phyloP scores from a whole-genome alignment of 352 stramenopile genomes.

The Detonula confervacea region DNA sequence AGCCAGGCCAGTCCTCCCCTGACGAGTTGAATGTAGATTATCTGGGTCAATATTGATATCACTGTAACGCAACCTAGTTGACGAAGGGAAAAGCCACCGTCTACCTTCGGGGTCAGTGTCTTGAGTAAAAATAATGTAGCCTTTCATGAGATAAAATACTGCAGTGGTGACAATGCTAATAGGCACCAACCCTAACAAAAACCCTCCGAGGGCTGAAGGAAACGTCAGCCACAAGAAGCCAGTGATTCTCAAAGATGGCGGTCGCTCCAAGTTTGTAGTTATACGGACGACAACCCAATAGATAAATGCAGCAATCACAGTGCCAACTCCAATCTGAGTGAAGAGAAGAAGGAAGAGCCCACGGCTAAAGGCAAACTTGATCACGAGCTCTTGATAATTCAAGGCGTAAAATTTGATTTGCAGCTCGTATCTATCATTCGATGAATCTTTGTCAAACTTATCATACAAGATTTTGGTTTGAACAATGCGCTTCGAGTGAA shows the following conservation, averaged over 20 bases:
- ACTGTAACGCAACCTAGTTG: slow-evolving; percentile 89
- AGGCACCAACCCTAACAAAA: slow-evolving; percentile 89
- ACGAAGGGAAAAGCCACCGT: slow-evolving; percentile 84
- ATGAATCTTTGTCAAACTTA: slow-evolving; percentile 91
- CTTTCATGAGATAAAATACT: slow-evolving; percentile 59
- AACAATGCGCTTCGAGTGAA: slow-evolving; percentile 92
- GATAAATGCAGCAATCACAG: slow-evolving; percentile 86
- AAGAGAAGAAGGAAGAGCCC: slow-evolving; percentile 95
- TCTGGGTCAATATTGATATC: slow-evolving; percentile 88
- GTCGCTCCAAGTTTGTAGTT: slow-evolving; percentile 91
- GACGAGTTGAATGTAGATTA: slow-evolving; percentile 58
- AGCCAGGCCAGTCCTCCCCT: slow-evolving; percentile 91
- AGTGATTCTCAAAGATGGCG: slow-evolving; percentile 91
- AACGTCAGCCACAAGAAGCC: slow-evolving; percentile 91
- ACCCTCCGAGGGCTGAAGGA: slow-evolving; percentile 88
- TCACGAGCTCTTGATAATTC: slow-evolving; percentile 94
- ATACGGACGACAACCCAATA: slow-evolving; percentile 92
- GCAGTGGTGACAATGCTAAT: slow-evolving; percentile 75
- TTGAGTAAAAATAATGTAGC: slow-evolving; percentile 74
- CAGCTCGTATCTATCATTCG: slow-evolving; percentile 90
- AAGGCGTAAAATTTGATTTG: slow-evolving; percentile 91
- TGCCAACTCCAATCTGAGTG: slow-evolving; percentile 89
- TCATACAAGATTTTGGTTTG: slow-evolving; percentile 89
- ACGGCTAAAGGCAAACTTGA: slow-evolving; percentile 95
- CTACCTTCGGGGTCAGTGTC: slow-evolving; percentile 55